Conservation (phyloP, 2,329 filamentous ascomycete genomes). For the Penicillium thymicola region DNA sequence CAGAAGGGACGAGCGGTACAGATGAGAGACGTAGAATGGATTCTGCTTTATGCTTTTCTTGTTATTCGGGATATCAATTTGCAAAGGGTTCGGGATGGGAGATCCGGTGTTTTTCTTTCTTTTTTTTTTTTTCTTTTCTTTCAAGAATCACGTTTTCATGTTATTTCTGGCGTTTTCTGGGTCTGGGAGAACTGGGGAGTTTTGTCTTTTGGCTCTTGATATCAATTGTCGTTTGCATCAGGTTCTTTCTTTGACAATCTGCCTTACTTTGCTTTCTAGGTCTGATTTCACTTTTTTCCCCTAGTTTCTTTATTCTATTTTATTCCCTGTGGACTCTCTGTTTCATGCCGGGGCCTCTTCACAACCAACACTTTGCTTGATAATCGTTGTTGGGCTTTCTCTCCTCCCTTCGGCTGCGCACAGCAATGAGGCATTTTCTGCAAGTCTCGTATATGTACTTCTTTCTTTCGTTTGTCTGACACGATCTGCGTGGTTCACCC, state of each 20-base stretch:
- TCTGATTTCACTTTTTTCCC: not conserved
- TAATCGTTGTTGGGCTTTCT: constrained; percentile 9
- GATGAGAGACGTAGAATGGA: not conserved
- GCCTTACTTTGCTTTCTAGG: not conserved
- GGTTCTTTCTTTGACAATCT: not conserved
- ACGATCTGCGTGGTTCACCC: not conserved
- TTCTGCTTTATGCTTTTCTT: constrained; percentile 13
- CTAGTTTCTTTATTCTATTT: constrained; percentile 4
- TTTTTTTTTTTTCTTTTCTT: not conserved
- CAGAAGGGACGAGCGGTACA: not conserved
- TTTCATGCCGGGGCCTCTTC: not conserved
- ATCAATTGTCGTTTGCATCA: constrained; percentile 7
- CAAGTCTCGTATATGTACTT: not conserved
- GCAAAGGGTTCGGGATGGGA: constrained; percentile 11
- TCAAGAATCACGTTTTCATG: not conserved
- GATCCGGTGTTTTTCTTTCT: constrained; percentile 15
- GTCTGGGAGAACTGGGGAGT: constrained; percentile 8
- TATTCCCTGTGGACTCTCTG: not conserved
- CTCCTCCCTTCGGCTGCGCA: not conserved
- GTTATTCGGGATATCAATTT: constrained; percentile 19
- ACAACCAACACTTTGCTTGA: constrained; percentile 8
- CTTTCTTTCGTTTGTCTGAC: not conserved
- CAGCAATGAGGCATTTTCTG: not conserved
- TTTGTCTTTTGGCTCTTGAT: constrained; percentile 4
- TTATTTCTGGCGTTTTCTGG: constrained; percentile 12